Evolutionary conservation across 2,329 filamentous ascomycete species (phyloP).

Genomic region (Aspergillus amoenus): DNA sequence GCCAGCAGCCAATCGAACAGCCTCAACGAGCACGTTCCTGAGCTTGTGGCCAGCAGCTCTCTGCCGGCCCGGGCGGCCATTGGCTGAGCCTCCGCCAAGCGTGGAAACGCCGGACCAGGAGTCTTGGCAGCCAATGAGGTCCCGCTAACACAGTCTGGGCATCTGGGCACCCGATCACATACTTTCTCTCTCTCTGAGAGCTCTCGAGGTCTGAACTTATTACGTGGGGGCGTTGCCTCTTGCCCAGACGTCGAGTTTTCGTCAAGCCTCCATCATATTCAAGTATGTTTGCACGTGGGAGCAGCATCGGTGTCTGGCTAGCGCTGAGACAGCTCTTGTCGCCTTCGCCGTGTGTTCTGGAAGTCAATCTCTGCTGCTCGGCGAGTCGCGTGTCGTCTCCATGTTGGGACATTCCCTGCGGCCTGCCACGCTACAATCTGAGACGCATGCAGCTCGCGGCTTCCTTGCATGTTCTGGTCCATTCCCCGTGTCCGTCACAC

Average conservation of each 20-base stretch:
- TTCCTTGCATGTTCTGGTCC: constrained; percentile 3
- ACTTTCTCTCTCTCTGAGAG: neutral
- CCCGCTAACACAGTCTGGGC: neutral
- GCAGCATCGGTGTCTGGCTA: too few species aligned
- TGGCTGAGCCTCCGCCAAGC: neutral
- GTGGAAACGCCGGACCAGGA: neutral
- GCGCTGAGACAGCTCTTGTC: too few species aligned
- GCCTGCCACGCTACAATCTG: neutral
- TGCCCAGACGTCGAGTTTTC: neutral
- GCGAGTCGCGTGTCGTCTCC: neutral
- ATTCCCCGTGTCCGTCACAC: neutral
- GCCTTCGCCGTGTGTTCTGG: neutral
- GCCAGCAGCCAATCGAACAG: neutral
- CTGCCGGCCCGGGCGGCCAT: neutral
- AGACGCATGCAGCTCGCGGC: neutral
- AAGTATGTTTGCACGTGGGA: neutral
- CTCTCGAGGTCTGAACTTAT: neutral
- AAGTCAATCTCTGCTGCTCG: neutral
- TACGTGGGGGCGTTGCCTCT: neutral
- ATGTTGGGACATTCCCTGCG: neutral
- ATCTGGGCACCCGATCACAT: neutral
- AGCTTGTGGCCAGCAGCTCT: constrained; percentile 8
- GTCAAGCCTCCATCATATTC: neutral
- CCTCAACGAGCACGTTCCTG: constrained; percentile 13
- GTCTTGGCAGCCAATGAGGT: neutral